Evolutionary conservation across 495 filamentous ascomycete species (phyloP).

Genomic region (Niebla homalea): DNA sequence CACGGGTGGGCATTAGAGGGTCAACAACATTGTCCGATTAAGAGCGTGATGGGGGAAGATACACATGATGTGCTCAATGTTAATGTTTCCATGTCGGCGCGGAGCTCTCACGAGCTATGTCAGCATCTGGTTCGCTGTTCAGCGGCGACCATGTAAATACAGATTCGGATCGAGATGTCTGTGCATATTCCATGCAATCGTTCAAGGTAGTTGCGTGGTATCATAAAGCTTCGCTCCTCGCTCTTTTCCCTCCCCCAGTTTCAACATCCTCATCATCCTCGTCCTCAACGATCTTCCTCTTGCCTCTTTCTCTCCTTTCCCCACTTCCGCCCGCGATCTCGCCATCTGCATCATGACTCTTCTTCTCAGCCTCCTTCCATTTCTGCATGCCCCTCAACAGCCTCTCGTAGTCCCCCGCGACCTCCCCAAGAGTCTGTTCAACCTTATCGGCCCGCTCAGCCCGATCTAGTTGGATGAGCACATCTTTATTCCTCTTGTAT

Average conservation of each 20-base stretch:
- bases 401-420: slow-evolving; percentile 72
- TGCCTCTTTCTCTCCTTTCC: slow-evolving; percentile 16
- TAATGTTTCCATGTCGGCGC: no score
- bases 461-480: slow-evolving; percentile 64
- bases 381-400: slow-evolving; percentile 42
- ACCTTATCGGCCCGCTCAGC: slow-evolving; percentile 68
- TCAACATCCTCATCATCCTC: slow-evolving; percentile 7
- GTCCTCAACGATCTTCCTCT: slow-evolving; percentile 15
- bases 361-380: slow-evolving; percentile 22
- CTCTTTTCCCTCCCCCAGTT: slow-evolving; percentile 3
- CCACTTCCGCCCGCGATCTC: slow-evolving; percentile 5
- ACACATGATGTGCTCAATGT: no score
- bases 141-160: no score
- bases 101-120: no score
- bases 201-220: background rate
- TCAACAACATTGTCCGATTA: no score
- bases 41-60: no score
- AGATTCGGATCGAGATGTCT: no score
- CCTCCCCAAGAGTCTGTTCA: slow-evolving; percentile 57
- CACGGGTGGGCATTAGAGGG: slow-evolving; percentile 11
- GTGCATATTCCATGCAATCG: no score
- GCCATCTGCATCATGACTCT: slow-evolving; percentile 7
- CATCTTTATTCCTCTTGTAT: slow-evolving; percentile 62
- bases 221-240: slow-evolving; percentile 7
- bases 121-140: no score